Base-by-base conservation (phyloP, 2,329 filamentous ascomycete genomes). In the Pleomassaria siparia region DNA sequence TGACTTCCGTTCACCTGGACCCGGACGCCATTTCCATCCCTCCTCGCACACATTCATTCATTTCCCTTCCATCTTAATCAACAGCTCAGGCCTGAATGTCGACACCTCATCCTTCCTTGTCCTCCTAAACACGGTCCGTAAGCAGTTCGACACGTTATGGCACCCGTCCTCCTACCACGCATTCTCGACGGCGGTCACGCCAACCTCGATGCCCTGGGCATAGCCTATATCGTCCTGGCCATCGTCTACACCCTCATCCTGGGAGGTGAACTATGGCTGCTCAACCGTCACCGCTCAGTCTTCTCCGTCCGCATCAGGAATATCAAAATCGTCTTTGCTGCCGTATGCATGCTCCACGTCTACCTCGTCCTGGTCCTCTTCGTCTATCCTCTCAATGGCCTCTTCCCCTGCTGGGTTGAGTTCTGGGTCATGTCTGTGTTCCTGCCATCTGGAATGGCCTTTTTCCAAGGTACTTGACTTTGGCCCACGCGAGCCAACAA, bases 351-450 rank as follows among this genome's bases (percentile, higher is more conserved):
- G 53, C 62, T 72, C 13, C 69, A 72, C 42, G 46, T 70, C 16
- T 72, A 72, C 44, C 58, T 70, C 20, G 53, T 68, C 10, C 48
- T 70, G 12, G 67, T 70, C 15, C 50, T 70, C 8, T 50, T 70
- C 2, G 69, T 67, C n/a, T 72, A 72, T 45, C 64, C 66, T 11
- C 60, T 60, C 55, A 70, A 69, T 29, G 67, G 67, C 7, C 47
- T 55, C 3, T 70, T 64, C 22, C 66, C 66, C 16, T 70, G 66
- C 43, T 54, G 60, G 9, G 67, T 66, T n/a, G 67, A 71, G 42
- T 72, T 67, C 46, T 70, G 66, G 67, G 60, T 71, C 39, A 72
- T 72, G 69, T 69, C 65, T 9, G 52, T 71, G 16, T 69, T 70
- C 29, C 53, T 70, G 10, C 69, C 69, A 7, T 62, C 58, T 7